Conservation (phyloP, 2,329 filamentous ascomycete genomes). For the Cercospora sp. region DNA sequence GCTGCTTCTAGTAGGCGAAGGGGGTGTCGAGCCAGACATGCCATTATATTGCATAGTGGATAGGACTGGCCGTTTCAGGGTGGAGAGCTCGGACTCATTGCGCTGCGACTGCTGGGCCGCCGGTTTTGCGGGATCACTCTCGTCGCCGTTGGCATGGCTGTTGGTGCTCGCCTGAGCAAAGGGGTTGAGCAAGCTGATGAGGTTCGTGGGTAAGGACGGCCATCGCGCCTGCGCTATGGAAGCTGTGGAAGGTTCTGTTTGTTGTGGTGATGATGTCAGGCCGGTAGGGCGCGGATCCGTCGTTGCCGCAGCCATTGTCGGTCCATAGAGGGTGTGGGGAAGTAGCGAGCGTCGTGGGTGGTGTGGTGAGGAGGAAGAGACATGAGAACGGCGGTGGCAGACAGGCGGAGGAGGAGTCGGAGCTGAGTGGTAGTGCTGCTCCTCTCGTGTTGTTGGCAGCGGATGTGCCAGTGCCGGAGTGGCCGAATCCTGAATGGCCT, state of each 20-base stretch:
- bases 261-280: slow-evolving; percentile 12
- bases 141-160: slow-evolving; percentile 6
- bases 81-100: background rate
- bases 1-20: slow-evolving; percentile 33
- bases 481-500: background rate
- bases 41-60: slow-evolving; percentile 22
- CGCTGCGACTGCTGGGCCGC: background rate
- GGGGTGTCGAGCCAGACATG: slow-evolving; percentile 17
- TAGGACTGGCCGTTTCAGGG: slow-evolving; percentile 25
- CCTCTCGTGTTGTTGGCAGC: background rate
- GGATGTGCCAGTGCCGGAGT: background rate
- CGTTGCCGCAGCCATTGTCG: slow-evolving; percentile 27
- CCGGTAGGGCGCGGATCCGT: background rate
- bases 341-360: background rate
- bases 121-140: slow-evolving; percentile 2
- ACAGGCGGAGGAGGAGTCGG: background rate
- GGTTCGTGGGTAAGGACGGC: slow-evolving; percentile 34
- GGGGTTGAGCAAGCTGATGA: slow-evolving; percentile 34
- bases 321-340: background rate
- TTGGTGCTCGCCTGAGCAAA: slow-evolving; percentile 25
- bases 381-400: slow-evolving; percentile 1
- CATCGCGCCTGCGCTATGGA: slow-evolving; percentile 30
- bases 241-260: slow-evolving; percentile 17
- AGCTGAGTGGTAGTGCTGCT: background rate
- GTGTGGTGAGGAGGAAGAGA: background rate